Evolutionary conservation across 2,329 filamentous ascomycete species (phyloP).

Genomic region (Colletotrichum kahawae): DNA sequence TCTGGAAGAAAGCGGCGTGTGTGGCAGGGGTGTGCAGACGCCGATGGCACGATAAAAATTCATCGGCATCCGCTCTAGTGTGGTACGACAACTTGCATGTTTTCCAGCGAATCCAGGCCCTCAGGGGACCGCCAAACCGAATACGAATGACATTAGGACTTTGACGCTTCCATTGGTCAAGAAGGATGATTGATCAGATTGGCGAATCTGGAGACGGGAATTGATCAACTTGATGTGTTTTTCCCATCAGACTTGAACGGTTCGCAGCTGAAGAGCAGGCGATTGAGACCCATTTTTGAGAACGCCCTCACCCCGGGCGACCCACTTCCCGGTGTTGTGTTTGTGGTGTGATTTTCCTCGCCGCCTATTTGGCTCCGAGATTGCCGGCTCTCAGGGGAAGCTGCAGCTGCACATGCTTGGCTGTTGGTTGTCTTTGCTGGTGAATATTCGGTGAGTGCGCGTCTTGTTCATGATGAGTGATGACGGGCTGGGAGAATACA

Average conservation of each 20-base stretch:
- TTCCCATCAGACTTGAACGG: not conserved
- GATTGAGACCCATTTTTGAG: not conserved
- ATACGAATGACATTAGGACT: slow-evolving; percentile 8
- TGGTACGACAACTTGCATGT: slow-evolving; percentile 14
- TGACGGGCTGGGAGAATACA: not conserved
- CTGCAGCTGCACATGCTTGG: not conserved
- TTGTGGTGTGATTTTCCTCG: slow-evolving; percentile 18
- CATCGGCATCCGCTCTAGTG: slow-evolving; percentile 14
- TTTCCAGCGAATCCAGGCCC: not conserved
- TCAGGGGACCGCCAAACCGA: not conserved
- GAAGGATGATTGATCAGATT: not conserved
- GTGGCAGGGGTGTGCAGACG: slow-evolving; percentile 8
- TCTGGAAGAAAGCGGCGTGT: not conserved
- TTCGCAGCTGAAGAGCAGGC: not conserved
- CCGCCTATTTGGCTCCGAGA: not conserved
- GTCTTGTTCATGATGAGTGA: not conserved
- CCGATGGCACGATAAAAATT: slow-evolving; percentile 15
- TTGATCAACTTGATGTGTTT: not conserved
- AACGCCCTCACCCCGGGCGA: slow-evolving; percentile 4
- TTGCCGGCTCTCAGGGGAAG: slow-evolving; percentile 11
- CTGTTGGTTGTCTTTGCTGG: not conserved
- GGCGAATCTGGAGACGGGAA: slow-evolving; percentile 2
- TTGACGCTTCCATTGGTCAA: not conserved
- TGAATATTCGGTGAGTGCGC: not conserved
- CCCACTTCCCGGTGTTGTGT: slow-evolving; percentile 20